Base-by-base conservation (phyloP, 768 basidiomycete species). In the Tulasnella sp. region DNA sequence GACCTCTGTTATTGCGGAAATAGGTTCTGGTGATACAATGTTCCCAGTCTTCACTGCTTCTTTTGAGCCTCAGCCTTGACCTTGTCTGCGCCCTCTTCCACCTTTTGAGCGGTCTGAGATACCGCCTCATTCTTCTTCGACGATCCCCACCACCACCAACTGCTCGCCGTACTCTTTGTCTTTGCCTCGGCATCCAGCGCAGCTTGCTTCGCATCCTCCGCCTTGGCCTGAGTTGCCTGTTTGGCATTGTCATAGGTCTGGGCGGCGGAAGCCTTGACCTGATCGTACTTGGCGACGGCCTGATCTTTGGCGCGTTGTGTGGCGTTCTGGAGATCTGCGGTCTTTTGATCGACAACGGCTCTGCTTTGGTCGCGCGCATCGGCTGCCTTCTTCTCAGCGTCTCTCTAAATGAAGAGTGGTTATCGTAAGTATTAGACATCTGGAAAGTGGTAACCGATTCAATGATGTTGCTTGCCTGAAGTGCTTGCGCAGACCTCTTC, bases 81-180 rank as follows among this genome's bases (percentile, higher is more conserved):
- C 43, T 56, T 56, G 26, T 56, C 55, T 15, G 55, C 55, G 21
- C 55, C 55, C 26, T 43, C 43, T 27, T 56, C 55, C 11, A 56
- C 55, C 43, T 56, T 56, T 15, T 29, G 29, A 13, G 55, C 55
- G 7, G 19, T 42, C 19, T 56, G 43, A 21, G 38, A 24, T 43
- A 43, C 44, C 45, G 29, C 43, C 9, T 56, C 55, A 21, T 56
- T 42, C 1, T 38, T 23, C 55, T 56, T 56, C 26, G 41, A 44
- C 15, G 55, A 56, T 29, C 55, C 55, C 55, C 55, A 56, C 38
- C 55, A 43, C 42, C 42, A 56, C 55, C 55, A 56, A 27, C 43
- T 45, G 42, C 55, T 56, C 1, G 55, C 55, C 4, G 55, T 56
- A 21, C 26, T 45, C 45, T 56, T 43, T 4, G 55, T 42, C 45